These are phyloP conservation scores for Rhizoclosmatium globosum DNA, from an alignment of 192 early-diverging fungal genomes.

Conservation along the genomic window DNA sequence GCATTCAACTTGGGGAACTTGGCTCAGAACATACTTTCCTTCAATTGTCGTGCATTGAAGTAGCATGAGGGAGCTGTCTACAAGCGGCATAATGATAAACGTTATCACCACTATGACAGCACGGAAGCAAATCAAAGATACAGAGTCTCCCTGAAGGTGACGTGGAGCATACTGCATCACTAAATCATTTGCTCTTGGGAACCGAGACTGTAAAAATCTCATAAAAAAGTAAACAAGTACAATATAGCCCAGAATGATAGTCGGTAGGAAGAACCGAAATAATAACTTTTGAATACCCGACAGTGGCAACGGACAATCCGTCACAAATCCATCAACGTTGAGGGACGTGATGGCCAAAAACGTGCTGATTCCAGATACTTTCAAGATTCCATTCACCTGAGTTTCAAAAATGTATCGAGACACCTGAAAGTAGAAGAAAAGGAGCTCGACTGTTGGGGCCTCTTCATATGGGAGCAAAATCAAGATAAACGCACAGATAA, in stretches of 20 bases:
- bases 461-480: constrained; percentile 25
- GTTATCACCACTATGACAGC: constrained; percentile 12
- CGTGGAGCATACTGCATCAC: constrained; percentile 5
- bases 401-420: constrained; percentile 25
- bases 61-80: constrained; percentile 6
- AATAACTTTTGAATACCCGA: constrained; percentile 22
- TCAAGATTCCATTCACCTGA: neutral
- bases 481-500: constrained; percentile 1
- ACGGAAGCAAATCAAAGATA: constrained; percentile 24
- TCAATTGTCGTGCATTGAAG: constrained; percentile 17
- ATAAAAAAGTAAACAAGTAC: constrained; percentile 9
- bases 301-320: constrained; percentile 22
- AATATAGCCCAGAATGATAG: constrained; percentile 6
- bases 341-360: constrained; percentile 29
- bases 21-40: neutral
- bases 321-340: constrained; percentile 28
- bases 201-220: neutral
- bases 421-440: constrained; percentile 39
- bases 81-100: constrained; percentile 33
- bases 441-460: neutral
- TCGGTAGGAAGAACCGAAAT: constrained; percentile 32
- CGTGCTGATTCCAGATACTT: neutral
- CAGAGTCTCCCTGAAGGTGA: constrained; percentile 16
- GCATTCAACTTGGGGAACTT: constrained; percentile 1
- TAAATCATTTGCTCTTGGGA: neutral